A percentile compares a stretch with the other conserved stretches of the same genome.
Conservation (phyloP, 1,139 yeast genomes). For the Taiozyma sp. region DNA sequence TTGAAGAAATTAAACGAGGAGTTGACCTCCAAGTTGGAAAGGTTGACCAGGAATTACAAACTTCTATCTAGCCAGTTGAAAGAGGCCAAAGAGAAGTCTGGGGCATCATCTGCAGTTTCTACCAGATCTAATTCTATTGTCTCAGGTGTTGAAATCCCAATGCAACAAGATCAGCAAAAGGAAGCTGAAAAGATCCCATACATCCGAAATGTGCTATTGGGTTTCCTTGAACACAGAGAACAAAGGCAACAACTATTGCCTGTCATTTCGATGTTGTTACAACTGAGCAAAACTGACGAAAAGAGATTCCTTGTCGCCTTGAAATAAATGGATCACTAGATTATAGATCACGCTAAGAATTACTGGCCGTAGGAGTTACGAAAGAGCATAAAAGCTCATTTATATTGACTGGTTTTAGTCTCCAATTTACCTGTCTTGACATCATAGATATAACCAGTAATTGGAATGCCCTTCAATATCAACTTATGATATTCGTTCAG, state of each 20-base stretch:
- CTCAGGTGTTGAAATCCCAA: slow-evolving; percentile 10
- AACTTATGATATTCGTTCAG: slow-evolving; percentile 19
- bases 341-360: not conserved
- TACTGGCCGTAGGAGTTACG: not conserved
- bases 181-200: slow-evolving; percentile 58
- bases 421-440: slow-evolving; percentile 33
- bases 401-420: not conserved
- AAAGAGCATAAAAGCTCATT: too few relatives aligned
- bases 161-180: slow-evolving; percentile 21
- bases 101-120: slow-evolving; percentile 15
- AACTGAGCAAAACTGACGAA: slow-evolving; percentile 67
- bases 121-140: slow-evolving; percentile 25
- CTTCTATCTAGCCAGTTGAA: slow-evolving; percentile 52
- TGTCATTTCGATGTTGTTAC: slow-evolving; percentile 72
- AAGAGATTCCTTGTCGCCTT: slow-evolving; percentile 61
- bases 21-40: slow-evolving; percentile 55
- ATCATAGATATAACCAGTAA: slow-evolving; percentile 36
- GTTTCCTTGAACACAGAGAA: slow-evolving; percentile 89
- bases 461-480: slow-evolving; percentile 27
- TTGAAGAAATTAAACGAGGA: slow-evolving; percentile 69
- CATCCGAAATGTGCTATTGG: slow-evolving; percentile 80
- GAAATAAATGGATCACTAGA: slow-evolving; percentile 20
- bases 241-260: slow-evolving; percentile 83
- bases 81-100: slow-evolving; percentile 26
- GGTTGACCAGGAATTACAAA: slow-evolving; percentile 65